Percentiles rank a stretch among this genome's conserved stretches.
Conservation (phyloP, 768 basidiomycete genomes). For the Paxillus involutus region DNA sequence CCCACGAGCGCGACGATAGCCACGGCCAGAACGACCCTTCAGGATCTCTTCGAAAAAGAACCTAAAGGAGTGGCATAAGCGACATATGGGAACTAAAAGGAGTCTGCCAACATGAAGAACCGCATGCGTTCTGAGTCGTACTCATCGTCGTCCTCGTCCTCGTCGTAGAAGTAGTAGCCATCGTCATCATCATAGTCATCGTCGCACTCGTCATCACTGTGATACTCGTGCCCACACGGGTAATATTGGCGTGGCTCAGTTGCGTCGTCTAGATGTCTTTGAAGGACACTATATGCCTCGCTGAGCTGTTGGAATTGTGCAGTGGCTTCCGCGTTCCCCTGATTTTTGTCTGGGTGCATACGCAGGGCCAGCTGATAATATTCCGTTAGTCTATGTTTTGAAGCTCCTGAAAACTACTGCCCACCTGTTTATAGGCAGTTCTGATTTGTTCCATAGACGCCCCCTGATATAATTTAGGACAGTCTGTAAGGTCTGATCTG, state of each 20-base stretch:
- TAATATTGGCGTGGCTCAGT: conserved; percentile 21
- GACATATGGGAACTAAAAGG: background rate
- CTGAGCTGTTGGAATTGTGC: conserved; percentile 67
- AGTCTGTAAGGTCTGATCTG: background rate
- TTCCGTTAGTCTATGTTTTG: background rate
- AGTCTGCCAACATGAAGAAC: conserved; percentile 46
- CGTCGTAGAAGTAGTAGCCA: conserved; percentile 26
- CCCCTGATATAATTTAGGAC: conserved; percentile 40
- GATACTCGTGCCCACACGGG: conserved; percentile 16
- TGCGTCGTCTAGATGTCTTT: conserved; percentile 50
- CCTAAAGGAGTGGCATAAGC: conserved; percentile 31
- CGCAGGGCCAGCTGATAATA: conserved; percentile 53
- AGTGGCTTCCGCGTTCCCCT: conserved; percentile 62
- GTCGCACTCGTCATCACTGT: conserved; percentile 41
- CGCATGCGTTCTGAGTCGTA: conserved; percentile 33
- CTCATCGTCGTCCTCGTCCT: conserved; percentile 25
- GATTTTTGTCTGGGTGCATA: conserved; percentile 80
- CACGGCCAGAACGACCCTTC: conserved; percentile 33
- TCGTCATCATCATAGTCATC: conserved; percentile 32
- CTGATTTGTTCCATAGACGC: conserved; percentile 65
- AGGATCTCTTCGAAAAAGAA: conserved; percentile 49
- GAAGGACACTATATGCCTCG: conserved; percentile 64
- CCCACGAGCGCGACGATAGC: conserved; percentile 28
- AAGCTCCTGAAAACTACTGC: conserved; percentile 7
- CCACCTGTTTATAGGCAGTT: conserved; percentile 66